phyloP scores from a whole-genome alignment of 305 asterid genomes.

The Rubia balearica region DNA sequence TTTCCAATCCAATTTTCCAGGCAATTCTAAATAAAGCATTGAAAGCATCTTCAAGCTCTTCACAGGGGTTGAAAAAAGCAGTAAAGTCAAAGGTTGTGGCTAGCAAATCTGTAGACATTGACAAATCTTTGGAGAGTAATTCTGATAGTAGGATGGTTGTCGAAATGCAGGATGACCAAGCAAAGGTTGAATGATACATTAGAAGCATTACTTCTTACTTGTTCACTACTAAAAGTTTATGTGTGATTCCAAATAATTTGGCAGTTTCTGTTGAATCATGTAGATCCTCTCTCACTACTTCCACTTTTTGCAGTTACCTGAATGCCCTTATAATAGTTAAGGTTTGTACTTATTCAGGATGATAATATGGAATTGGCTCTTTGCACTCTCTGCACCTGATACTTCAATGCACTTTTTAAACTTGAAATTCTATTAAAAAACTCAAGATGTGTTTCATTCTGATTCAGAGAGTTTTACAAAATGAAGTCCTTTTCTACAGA shows the following conservation, averaged over 20 bases:
- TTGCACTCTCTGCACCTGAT: constrained; percentile 1
- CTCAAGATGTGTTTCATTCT: constrained; percentile 8
- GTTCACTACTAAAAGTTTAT: background rate
- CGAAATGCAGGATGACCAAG: constrained; percentile 36
- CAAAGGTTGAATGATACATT: constrained; percentile 31
- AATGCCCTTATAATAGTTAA: background rate
- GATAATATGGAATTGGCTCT: background rate
- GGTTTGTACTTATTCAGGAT: background rate
- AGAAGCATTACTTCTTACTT: background rate
- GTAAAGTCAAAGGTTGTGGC: constrained; percentile 36
- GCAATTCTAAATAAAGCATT: constrained; percentile 63
- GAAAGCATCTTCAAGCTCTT: constrained; percentile 34
- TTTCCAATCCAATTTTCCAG: constrained; percentile 28
- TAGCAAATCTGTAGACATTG: constrained; percentile 24
- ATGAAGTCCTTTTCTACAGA: background rate
- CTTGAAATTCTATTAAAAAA: constrained; percentile 10
- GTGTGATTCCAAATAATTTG: background rate
- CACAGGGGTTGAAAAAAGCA: constrained; percentile 29
- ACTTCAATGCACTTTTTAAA: background rate
- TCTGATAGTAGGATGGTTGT: constrained; percentile 34
- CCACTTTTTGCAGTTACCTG: background rate
- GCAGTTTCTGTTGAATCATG: background rate
- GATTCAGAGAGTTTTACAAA: background rate
- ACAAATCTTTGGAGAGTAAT: constrained; percentile 34
- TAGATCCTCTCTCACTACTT: constrained; percentile 1